Evolutionary conservation across 208 protist species (phyloP), one percentile per base, ranked within the genome.

Genomic region (Leishmania arabica): DNA sequence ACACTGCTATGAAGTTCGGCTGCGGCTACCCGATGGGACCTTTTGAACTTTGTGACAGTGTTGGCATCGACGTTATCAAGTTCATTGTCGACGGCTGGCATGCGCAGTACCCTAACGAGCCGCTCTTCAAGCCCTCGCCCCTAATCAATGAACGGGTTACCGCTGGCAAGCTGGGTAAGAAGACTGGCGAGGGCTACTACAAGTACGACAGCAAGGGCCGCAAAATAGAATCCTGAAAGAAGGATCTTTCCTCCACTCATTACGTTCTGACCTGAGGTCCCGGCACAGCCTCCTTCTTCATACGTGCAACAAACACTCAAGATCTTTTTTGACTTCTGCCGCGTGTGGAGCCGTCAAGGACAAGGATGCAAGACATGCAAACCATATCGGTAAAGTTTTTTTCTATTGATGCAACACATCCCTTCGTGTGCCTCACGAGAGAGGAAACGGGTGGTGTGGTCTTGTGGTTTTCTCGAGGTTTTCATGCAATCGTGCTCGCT

Each of bases 21-120:
- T 95, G 92, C 75, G 94, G 93, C 65, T 87, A 97, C 75, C 96
- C 96, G 53, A 98, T 98, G 95, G 96, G 96, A 13, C 96, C 96
- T 1, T 97, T 98, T 77, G 82, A 89, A 81, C 88, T 98, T n/a
- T 68, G 76, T 42, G 95, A 98, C 84, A 90, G 81, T 60, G 86
- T 93, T 9, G 95, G 95, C 65, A 79, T 97, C 15, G 96, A 98
- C 79, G 87, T 95, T 6, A 56, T 83, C 45, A 88, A 91, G 56
- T 87, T 90, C 40, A 92, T 98, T 58, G 69, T 94, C 17, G 84
- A 95, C 58, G 90, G 89, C 11, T 98, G 95, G 94, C 82, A 89
- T 86, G 72, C 84, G 62, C 58, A 80, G 74, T 88, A 90, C 80
- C 94, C 94, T 0, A 79, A 96, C 5, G 82, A 91, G 11, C 83